These are phyloP conservation scores for Candida yuanshanica DNA, from an alignment of 805 yeast species.

Conservation along the genomic window DNA sequence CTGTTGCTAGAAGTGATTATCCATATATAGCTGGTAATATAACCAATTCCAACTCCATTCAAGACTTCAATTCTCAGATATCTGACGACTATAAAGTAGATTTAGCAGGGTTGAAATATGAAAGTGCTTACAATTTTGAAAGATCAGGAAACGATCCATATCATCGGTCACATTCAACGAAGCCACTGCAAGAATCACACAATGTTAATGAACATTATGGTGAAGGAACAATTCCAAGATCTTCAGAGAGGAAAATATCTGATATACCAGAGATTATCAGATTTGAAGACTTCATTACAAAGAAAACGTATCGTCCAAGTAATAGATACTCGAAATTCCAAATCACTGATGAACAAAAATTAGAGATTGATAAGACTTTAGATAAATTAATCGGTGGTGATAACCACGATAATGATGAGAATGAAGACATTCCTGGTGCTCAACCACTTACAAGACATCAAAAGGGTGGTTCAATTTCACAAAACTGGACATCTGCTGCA, in stretches of 20 bases:
- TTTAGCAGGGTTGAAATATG: constrained; percentile 46
- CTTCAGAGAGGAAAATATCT: constrained; percentile 9
- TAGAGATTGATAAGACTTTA: constrained; percentile 16
- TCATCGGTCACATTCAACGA: neutral
- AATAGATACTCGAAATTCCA: constrained; percentile 18
- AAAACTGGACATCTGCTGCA: constrained; percentile 7
- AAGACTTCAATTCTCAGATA: constrained; percentile 25
- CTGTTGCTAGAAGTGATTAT: constrained; percentile 4
- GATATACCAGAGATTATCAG: constrained; percentile 19
- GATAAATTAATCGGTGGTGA: constrained; percentile 11
- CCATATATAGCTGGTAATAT: neutral
- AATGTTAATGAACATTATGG: neutral
- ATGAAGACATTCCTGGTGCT: neutral
- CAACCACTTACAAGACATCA: constrained; percentile 5
- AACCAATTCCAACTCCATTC: constrained; percentile 12
- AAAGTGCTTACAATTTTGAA: constrained; percentile 52
- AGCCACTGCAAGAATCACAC: neutral
- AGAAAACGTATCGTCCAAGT: constrained; percentile 1
- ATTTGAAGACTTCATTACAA: constrained; percentile 21
- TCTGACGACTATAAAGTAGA: constrained; percentile 39
- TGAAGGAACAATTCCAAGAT: neutral
- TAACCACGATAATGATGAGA: neutral
- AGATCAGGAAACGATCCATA: constrained; percentile 28
- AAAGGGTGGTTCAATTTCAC: constrained; percentile 9
- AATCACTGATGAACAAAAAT: constrained; percentile 15